Percentiles rank a stretch among this genome's conserved stretches.
phyloP scores from a whole-genome alignment of 1,284 basidiomycete species.

The Lentinula novae-zelandiae region DNA sequence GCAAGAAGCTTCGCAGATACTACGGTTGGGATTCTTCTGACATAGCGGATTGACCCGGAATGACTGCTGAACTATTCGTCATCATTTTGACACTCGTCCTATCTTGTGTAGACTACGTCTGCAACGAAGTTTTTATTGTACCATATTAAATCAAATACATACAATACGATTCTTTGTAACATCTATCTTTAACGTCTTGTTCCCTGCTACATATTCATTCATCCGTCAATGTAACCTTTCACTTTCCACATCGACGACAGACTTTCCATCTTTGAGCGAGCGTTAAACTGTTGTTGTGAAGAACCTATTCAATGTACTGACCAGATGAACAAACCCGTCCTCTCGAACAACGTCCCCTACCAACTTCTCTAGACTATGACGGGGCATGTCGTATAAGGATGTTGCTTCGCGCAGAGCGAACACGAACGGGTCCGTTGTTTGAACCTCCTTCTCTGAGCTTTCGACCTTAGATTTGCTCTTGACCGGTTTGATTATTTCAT shows the following conservation, averaged over 20 bases:
- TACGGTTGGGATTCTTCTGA: constrained; percentile 73
- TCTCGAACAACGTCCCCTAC: constrained; percentile 52
- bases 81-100: background rate
- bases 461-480: background rate
- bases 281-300: background rate
- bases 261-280: constrained; percentile 1
- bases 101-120: background rate
- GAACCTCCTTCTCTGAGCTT: background rate
- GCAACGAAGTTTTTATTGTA: background rate
- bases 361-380: constrained; percentile 40
- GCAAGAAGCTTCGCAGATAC: constrained; percentile 53
- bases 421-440: constrained; percentile 25
- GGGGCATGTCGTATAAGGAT: constrained; percentile 44
- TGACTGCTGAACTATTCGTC: background rate
- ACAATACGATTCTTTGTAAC: background rate
- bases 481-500: background rate
- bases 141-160: background rate
- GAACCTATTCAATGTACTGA: constrained; percentile 21
- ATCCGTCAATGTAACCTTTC: constrained; percentile 31
- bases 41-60: constrained; percentile 26
- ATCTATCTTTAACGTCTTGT: background rate
- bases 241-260: constrained; percentile 20
- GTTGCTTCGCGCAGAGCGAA: constrained; percentile 36
- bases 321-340: constrained; percentile 51
- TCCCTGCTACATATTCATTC: background rate